Percentiles rank a stretch among this genome's conserved stretches.
Evolutionary conservation across 305 asterid species (phyloP).

Genomic region (Salvia sclarea): DNA sequence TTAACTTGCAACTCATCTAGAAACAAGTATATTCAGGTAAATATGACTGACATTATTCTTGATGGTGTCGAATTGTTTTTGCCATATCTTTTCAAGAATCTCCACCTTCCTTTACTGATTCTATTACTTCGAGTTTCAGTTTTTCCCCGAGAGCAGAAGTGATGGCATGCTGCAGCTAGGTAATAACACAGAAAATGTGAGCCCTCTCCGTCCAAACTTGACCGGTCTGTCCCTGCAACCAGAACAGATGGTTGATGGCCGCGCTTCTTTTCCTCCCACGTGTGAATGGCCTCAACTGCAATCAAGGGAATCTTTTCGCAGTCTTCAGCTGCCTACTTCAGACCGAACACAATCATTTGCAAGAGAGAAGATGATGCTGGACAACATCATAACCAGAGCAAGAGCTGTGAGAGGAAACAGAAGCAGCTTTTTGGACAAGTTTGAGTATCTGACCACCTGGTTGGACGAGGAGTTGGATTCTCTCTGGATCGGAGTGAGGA

Average conservation of each 20-base stretch:
- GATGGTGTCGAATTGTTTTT: background rate
- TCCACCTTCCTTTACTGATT: background rate
- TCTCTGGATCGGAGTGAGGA: constrained; percentile 80
- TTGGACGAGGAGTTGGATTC: constrained; percentile 67
- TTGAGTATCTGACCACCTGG: constrained; percentile 51
- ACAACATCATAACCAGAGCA: constrained; percentile 47
- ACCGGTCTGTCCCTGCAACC: constrained; percentile 37
- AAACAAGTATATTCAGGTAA: constrained; percentile 57
- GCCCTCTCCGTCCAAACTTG: constrained; percentile 31
- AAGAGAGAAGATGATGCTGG: constrained; percentile 57
- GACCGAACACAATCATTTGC: constrained; percentile 43
- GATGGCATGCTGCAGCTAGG: constrained; percentile 31
- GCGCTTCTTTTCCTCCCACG: constrained; percentile 28
- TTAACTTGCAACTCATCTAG: constrained; percentile 23
- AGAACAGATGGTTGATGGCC: constrained; percentile 32
- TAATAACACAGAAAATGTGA: constrained; percentile 32
- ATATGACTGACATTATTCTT: constrained; percentile 11
- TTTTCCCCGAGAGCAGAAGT: constrained; percentile 50
- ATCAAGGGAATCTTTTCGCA: constrained; percentile 42
- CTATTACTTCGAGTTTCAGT: constrained; percentile 45
- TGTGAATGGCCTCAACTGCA: constrained; percentile 43
- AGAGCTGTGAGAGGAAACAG: constrained; percentile 45
- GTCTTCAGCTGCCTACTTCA: constrained; percentile 31
- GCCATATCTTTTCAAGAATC: background rate
- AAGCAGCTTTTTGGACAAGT: constrained; percentile 39